phyloP scores from a whole-genome alignment of 257 asterid genomes.

The Ehretia macrophylla region DNA sequence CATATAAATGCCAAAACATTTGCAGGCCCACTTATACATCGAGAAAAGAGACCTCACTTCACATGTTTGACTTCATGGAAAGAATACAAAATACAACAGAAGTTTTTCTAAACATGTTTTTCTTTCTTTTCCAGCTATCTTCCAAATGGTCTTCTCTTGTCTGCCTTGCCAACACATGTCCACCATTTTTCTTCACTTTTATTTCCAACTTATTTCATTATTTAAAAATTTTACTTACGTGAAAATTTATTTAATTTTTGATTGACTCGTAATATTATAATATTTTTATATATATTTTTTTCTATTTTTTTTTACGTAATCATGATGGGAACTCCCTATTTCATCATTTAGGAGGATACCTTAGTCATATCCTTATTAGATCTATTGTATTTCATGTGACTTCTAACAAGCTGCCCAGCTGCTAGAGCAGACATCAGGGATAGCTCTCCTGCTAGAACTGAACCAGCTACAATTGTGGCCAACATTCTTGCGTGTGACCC shows the following conservation, averaged over 20 bases:
- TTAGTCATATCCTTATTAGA: constrained; percentile 37
- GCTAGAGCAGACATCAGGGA: constrained; percentile 52
- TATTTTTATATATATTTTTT: background rate
- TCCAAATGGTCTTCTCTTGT: background rate
- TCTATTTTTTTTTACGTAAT: background rate
- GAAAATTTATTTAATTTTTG: too few relatives aligned
- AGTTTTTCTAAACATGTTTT: too few relatives aligned
- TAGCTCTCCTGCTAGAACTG: constrained; percentile 53
- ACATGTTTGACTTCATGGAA: background rate
- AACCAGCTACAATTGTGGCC: constrained; percentile 48
- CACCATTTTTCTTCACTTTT: too few relatives aligned
- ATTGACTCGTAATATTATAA: too few relatives aligned
- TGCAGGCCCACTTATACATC: background rate
- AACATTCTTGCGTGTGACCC: constrained; percentile 46
- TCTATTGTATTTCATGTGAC: constrained; percentile 53
- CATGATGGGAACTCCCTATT: too few relatives aligned
- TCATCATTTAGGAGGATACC: too few relatives aligned
- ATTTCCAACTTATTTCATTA: too few relatives aligned
- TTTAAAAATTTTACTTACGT: too few relatives aligned
- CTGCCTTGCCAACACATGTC: too few relatives aligned
- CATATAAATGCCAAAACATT: background rate
- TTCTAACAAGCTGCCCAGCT: constrained; percentile 48
- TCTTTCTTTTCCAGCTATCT: too few relatives aligned
- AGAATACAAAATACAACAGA: background rate
- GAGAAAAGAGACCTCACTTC: background rate